Evolutionary conservation across 805 yeast genomes (phyloP), one percentile per base, ranked within the genome.

Genomic region (Sugiyamaella chiloensis): DNA sequence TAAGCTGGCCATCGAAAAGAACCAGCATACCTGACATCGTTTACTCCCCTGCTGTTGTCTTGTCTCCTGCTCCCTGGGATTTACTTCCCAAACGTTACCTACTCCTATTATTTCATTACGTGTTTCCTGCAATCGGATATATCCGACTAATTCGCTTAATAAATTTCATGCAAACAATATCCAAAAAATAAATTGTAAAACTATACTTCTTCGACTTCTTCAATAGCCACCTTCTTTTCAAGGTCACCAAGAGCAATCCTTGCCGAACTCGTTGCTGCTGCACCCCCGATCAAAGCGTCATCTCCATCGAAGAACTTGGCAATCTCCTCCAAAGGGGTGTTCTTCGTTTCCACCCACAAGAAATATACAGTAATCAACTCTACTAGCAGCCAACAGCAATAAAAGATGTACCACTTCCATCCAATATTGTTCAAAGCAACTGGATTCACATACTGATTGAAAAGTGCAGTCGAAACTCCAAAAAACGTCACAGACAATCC

Each of bases 341-440:
- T 73, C 8, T 65, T 53, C 8, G 75, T 71, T 54, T 71, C 75
- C n/a, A 67, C 69, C 60, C 59, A 71, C 50, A 60, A 55, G 51
- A 67, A 59, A 51, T 61, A 60, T 17, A 62, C 65, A 27, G 64
- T 47, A 11, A 56, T 53, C 36, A 63, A 52, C 45, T 67, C 66
- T 17, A 63, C 61, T 2, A 61, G 63, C 16, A 54, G 43, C 52
- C 53, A 47, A 26, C 45, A 44, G 27, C 46, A 41, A 42, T 50
- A 58, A 2, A 72, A 74, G 51, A 72, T 68, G 55, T 72, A 72
- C 63, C 71, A 72, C 55, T 69, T 71, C 73, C 74, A 72, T 31
- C 57, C 60, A 41, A 72, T 67, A 24, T 67, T 66, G 34, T 63
- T 70, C 66, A 72, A 63, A 40, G 73, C 75, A 56, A 67, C 53